Conservation (phyloP, 768 basidiomycete species). For the Cantharellus cinnabarinus region DNA sequence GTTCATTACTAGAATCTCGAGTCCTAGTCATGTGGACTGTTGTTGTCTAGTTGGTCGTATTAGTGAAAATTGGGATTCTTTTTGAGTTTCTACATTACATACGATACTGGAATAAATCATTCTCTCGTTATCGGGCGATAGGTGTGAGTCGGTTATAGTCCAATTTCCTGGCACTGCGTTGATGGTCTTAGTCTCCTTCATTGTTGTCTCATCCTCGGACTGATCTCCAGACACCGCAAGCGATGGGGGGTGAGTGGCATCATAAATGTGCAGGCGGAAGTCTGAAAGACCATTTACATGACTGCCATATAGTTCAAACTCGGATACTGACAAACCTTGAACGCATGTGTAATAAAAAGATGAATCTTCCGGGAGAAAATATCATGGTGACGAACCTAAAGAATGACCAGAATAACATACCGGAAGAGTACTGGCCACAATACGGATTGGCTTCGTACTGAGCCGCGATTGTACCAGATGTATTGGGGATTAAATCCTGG, state of each 20-base stretch:
- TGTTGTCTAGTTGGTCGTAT: slow-evolving; percentile 28
- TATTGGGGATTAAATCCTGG: not conserved
- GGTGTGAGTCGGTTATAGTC: slow-evolving; percentile 91
- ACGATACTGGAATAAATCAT: slow-evolving; percentile 1
- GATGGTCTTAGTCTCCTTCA: slow-evolving; percentile 41
- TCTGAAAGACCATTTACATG: slow-evolving; percentile 24
- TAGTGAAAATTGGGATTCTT: not conserved
- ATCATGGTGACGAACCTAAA: not conserved
- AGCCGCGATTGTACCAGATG: not conserved
- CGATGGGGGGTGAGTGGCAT: slow-evolving; percentile 29
- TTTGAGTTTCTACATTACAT: slow-evolving; percentile 1
- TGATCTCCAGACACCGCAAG: slow-evolving; percentile 8
- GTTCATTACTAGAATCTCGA: slow-evolving; percentile 35
- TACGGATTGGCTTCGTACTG: not conserved
- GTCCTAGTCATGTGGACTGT: slow-evolving; percentile 59
- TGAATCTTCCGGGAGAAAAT: slow-evolving; percentile 27
- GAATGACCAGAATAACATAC: not conserved
- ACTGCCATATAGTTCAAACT: not conserved
- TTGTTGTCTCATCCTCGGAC: slow-evolving; percentile 28
- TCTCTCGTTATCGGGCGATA: slow-evolving; percentile 78
- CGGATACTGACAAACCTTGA: slow-evolving; percentile 33
- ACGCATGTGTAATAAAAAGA: slow-evolving; percentile 88
- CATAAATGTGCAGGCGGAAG: slow-evolving; percentile 77
- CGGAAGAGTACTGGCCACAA: not conserved
- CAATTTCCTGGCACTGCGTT: slow-evolving; percentile 59